Conservation (phyloP, 257 asterid species). For the Lantana camara region DNA sequence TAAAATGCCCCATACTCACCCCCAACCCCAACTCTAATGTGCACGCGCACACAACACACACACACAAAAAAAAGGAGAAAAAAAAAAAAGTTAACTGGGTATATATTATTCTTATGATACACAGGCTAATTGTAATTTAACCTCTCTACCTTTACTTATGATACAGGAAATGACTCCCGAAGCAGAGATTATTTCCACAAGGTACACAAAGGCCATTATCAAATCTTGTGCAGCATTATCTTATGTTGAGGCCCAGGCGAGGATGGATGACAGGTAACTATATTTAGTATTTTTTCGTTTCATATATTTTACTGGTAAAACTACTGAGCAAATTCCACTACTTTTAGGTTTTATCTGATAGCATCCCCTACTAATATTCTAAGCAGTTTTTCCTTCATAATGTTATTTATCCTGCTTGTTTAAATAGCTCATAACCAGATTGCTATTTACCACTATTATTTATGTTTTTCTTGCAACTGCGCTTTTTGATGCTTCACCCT, state of each 20-base stretch:
- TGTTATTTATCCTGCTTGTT: slow-evolving; percentile 11
- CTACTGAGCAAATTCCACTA: slow-evolving; percentile 1
- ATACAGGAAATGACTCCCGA: slow-evolving; percentile 94
- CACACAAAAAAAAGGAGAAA: too few relatives aligned
- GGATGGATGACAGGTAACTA: slow-evolving; percentile 96
- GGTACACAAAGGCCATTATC: slow-evolving; percentile 82
- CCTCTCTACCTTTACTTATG: slow-evolving; percentile 16
- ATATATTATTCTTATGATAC: slow-evolving; percentile 7
- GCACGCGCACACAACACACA: too few relatives aligned
- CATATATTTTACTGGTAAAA: not conserved
- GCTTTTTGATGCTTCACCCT: not conserved
- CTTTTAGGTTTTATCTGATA: slow-evolving; percentile 11
- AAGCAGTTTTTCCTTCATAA: slow-evolving; percentile 13
- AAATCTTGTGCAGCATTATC: slow-evolving; percentile 95
- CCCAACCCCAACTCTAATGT: too few relatives aligned
- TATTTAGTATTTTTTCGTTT: slow-evolving; percentile 1
- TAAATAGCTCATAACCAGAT: slow-evolving; percentile 9
- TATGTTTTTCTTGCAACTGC: slow-evolving; percentile 1
- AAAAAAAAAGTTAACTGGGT: too few relatives aligned
- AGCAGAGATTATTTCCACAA: slow-evolving; percentile 88
- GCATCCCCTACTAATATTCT: not conserved
- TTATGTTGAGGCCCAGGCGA: slow-evolving; percentile 98
- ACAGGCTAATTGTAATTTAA: slow-evolving; percentile 9
- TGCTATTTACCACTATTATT: not conserved
- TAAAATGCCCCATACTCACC: too few relatives aligned